Evolutionary conservation across 2,329 filamentous ascomycete genomes (phyloP), one percentile per base, ranked within the genome.

Genomic region (Aspergillus sp.): DNA sequence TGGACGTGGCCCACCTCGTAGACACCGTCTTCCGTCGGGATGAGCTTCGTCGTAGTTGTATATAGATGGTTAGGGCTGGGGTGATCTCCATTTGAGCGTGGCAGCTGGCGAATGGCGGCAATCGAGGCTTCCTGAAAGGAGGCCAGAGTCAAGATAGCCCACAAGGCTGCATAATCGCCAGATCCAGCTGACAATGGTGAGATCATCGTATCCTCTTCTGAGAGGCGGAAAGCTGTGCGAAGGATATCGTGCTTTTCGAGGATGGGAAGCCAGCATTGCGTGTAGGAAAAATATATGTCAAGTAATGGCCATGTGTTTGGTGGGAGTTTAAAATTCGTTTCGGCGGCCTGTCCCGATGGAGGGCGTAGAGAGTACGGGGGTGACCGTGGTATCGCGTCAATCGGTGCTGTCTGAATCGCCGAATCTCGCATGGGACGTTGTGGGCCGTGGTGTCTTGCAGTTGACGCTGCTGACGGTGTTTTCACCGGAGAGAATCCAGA

Each of bases 261-360:
- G 21, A 92, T 84, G 0, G 88, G 88, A 21, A 92, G 78, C 88
- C 88, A 92, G 49, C 81, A 84, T 65, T 91, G 87, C 0, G 86
- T 89, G 60, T 89, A 89, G 1, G 87, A 82, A 54, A 89, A 88
- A 65, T 90, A 91, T 4, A 88, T 78, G 58, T 91, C 86, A 36
- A 91, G 72, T 3, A 91, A 76, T 2, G 79, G 76, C 67, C 69
- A 70, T 21, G 66, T 64, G 48, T 71, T 71, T 14, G 63, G 74
- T 78, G 85, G 64, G 79, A 82, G 62, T 82, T 79, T 14, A 68
- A 63, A 14, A 79, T 84, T 34, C 14, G 21, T 47, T 46, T 55
- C 31, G 36, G 23, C 11, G 5, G n/a, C 16, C 34, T 9, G 6
- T 40, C 11, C 3, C 23, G 45, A 42, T 5, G 19, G 40, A 20